Percentiles rank a stretch among this genome's conserved stretches.
phyloP scores from a whole-genome alignment of 179 eudicot genomes.

The Drosera spatulata region DNA sequence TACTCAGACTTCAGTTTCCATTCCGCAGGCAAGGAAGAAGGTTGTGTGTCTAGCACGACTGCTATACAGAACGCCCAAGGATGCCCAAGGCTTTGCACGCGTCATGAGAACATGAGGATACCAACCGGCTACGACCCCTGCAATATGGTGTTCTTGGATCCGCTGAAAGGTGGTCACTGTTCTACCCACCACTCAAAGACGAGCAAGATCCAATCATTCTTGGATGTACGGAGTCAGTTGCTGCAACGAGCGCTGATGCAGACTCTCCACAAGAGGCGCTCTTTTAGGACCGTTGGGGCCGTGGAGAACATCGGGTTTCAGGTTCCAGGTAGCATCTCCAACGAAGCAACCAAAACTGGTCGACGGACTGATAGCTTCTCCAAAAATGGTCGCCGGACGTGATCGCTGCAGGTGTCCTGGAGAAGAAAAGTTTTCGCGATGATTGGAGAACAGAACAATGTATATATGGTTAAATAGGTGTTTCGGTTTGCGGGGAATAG shows the following conservation, averaged over 20 bases:
- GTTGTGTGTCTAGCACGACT: conserved; percentile 5
- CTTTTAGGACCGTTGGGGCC: conserved; percentile 60
- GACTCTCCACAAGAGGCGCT: conserved; percentile 39
- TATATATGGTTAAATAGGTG: no score
- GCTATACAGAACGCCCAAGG: conserved; percentile 12
- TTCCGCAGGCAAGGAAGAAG: conserved; percentile 18
- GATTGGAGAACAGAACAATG: no score
- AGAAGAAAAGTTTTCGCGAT: no score
- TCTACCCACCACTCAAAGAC: conserved; percentile 18
- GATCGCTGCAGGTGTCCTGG: no score
- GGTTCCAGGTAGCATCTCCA: conserved; percentile 20
- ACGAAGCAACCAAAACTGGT: neutral
- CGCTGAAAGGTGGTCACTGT: conserved; percentile 7
- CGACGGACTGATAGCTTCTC: no score
- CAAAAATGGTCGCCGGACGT: no score
- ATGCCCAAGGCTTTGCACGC: conserved; percentile 38
- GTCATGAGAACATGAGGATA: conserved; percentile 5
- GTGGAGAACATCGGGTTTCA: conserved; percentile 63
- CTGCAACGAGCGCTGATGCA: conserved; percentile 56
- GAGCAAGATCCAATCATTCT: conserved; percentile 38
- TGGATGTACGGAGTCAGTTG: conserved; percentile 73
- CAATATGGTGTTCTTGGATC: conserved; percentile 2
- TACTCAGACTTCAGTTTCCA: conserved; percentile 33
- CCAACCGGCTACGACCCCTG: conserved; percentile 4
- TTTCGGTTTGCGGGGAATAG: no score